Evolutionary conservation across 176 grass and related monocot genomes (phyloP).

Genomic region (Rhipidocladum racemiflorum): DNA sequence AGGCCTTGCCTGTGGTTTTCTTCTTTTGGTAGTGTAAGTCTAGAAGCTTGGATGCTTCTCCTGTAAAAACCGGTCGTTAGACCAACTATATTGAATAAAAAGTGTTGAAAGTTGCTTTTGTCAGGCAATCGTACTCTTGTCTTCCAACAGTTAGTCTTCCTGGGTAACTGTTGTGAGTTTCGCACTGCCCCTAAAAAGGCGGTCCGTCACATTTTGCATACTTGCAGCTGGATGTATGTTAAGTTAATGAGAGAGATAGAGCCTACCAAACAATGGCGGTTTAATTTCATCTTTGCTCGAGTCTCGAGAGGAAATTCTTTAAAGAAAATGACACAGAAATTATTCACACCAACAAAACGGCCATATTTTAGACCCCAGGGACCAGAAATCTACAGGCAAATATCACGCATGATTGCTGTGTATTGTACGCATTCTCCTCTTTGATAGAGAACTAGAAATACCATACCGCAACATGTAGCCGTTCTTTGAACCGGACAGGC

Average conservation of each 20-base stretch:
- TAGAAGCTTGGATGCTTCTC: no score
- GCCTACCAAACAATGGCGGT: background rate
- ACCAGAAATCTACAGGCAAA: slow-evolving; percentile 35
- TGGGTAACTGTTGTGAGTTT: no score
- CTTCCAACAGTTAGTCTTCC: no score
- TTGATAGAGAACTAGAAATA: background rate
- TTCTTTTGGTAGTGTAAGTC: no score
- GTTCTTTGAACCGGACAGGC: slow-evolving; percentile 34
- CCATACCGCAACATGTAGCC: background rate
- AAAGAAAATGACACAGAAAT: slow-evolving; percentile 5
- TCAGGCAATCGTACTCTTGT: no score
- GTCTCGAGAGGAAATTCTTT: background rate
- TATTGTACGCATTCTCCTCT: slow-evolving; percentile 28
- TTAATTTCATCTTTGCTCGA: background rate
- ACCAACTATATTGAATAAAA: no score
- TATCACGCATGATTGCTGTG: slow-evolving; percentile 33
- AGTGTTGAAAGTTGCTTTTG: no score
- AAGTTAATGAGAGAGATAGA: background rate
- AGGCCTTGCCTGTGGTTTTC: no score
- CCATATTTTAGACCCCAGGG: slow-evolving; percentile 7
- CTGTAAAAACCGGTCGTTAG: no score
- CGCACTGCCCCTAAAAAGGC: no score
- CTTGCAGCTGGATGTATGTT: background rate
- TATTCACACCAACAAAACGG: background rate
- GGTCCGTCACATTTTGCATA: no score